phyloP scores from a whole-genome alignment of 306 rosid genomes.

The Oxytropis ochrocephala region DNA sequence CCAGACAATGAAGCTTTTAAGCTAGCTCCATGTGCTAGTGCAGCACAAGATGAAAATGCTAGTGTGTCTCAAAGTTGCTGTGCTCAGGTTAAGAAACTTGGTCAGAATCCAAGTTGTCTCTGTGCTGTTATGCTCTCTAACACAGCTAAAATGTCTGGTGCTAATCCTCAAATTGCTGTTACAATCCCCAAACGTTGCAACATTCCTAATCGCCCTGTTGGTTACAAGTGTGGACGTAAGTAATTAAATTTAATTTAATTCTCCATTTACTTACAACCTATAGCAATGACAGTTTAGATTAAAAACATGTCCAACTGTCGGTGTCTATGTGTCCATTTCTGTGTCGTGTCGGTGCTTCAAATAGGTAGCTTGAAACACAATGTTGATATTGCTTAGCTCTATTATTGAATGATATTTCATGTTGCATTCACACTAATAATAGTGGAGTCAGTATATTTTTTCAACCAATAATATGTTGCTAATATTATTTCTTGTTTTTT shows the following conservation, averaged over 20 bases:
- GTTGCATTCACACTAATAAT: too few species aligned
- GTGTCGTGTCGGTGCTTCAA: too few species aligned
- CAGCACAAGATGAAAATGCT: conserved; percentile 49
- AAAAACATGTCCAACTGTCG: too few species aligned
- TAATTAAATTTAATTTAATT: too few species aligned
- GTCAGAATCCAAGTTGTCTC: conserved; percentile 46
- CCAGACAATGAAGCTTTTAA: conserved; percentile 57
- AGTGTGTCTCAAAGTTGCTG: conserved; percentile 44
- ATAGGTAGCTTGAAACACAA: too few species aligned
- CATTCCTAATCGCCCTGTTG: conserved; percentile 52
- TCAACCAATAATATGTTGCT: background rate
- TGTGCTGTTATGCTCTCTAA: conserved; percentile 55
- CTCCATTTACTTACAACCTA: too few species aligned
- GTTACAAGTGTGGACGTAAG: conserved; percentile 66
- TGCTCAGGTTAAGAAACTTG: conserved; percentile 35
- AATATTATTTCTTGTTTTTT: background rate
- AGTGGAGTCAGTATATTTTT: too few species aligned
- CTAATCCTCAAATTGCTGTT: conserved; percentile 35
- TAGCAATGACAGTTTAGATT: too few species aligned
- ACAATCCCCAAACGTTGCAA: conserved; percentile 71
- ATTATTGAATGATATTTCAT: too few species aligned
- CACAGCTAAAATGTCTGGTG: conserved; percentile 39
- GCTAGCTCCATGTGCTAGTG: conserved; percentile 52
- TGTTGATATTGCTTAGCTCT: too few species aligned
- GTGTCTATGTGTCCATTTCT: too few species aligned